These are phyloP conservation scores for Acanthamoeba lenticulata DNA, from an alignment of 208 protist species.

Conservation along the genomic window DNA sequence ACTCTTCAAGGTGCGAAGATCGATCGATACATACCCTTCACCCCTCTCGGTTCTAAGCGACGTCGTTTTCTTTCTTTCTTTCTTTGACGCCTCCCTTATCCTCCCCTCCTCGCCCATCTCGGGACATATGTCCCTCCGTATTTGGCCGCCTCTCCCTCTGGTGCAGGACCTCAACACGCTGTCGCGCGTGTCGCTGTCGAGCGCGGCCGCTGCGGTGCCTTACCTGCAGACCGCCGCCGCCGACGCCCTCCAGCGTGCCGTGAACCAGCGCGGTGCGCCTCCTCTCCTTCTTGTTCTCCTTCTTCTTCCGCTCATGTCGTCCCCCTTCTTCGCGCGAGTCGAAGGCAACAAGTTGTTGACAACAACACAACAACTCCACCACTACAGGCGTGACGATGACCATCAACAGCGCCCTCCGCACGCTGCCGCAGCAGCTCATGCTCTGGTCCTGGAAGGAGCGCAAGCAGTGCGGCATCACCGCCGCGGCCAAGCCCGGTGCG, in stretches of 20 bases:
- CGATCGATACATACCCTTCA: background rate
- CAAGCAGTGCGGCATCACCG: background rate
- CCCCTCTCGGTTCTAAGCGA: no score
- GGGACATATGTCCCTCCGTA: background rate
- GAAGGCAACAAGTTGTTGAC: no score
- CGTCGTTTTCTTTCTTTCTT: background rate
- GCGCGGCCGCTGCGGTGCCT: background rate
- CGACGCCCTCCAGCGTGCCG: background rate
- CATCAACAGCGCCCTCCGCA: background rate
- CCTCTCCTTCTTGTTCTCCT: no score
- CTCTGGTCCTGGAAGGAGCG: background rate
- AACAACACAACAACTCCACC: no score
- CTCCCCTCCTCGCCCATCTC: background rate
- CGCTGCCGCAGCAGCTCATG: slow-evolving; percentile 33
- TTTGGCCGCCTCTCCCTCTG: background rate
- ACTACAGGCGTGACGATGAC: slow-evolving; percentile 2
- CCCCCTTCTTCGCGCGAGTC: no score
- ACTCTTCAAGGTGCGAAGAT: background rate
- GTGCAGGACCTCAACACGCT: background rate
- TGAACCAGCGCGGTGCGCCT: background rate
- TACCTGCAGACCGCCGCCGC: background rate
- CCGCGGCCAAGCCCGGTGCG: background rate
- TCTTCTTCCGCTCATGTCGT: no score
- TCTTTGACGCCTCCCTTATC: background rate
- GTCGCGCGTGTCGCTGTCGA: background rate